Evolutionary conservation across 177 flowering plant genomes (phyloP).

Genomic region (Tripterygium wilfordii): DNA sequence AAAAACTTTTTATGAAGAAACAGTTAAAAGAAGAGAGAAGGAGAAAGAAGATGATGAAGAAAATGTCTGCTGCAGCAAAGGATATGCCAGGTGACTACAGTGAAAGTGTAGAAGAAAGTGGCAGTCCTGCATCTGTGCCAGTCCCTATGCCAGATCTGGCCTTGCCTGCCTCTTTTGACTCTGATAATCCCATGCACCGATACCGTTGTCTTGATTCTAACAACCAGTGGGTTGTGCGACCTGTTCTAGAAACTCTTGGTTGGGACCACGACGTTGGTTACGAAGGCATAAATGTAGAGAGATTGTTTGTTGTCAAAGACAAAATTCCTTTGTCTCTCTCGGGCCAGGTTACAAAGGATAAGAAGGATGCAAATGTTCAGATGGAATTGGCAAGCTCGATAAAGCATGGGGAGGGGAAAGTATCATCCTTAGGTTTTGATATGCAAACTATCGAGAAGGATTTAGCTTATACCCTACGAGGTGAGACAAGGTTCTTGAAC

Average conservation of each 20-base stretch:
- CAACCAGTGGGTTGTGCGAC: constrained; percentile 87
- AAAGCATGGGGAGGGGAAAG: constrained; percentile 81
- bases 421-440: constrained; percentile 79
- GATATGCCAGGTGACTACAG: constrained; percentile 46
- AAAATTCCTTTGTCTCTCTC: constrained; percentile 78
- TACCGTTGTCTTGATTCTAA: constrained; percentile 82
- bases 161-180: constrained; percentile 87
- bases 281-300: constrained; percentile 83
- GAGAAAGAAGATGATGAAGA: constrained; percentile 68
- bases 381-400: constrained; percentile 80
- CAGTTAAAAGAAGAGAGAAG: constrained; percentile 81
- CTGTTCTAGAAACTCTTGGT: constrained; percentile 88
- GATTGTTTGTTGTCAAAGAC: constrained; percentile 60
- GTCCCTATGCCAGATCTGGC: constrained; percentile 89
- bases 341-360: constrained; percentile 87
- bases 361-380: constrained; percentile 83
- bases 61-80: constrained; percentile 56
- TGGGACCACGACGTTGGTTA: constrained; percentile 99
- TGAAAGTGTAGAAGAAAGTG: constrained; percentile 56
- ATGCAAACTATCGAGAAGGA: constrained; percentile 90
- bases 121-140: constrained; percentile 73
- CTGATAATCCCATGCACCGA: constrained; percentile 88
- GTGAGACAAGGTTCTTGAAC: constrained; percentile 69
- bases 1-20: constrained; percentile 82
- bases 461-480: constrained; percentile 69